phyloP scores from a whole-genome alignment of 108 stramenopile genomes.

The Licmophora abbreviata region DNA sequence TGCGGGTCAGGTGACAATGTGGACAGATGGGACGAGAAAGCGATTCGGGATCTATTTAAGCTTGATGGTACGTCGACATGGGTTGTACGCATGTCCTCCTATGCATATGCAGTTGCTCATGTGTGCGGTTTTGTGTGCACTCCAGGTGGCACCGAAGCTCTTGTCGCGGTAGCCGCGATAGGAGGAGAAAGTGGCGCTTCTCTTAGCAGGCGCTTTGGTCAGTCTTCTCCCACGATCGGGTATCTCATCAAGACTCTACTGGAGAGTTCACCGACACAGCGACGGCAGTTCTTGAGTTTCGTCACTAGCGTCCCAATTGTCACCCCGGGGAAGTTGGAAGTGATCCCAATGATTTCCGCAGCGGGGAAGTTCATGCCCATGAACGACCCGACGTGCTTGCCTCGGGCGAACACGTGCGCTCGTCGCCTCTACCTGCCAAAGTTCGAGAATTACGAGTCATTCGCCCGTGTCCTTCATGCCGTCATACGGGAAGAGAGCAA shows the following conservation, averaged over 20 bases:
- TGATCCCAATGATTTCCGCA: conserved; percentile 32
- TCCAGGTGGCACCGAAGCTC: conserved; percentile 33
- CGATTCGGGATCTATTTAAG: conserved; percentile 31
- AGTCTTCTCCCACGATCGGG: conserved; percentile 31
- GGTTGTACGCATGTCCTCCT: not conserved
- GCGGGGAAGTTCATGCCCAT: conserved; percentile 39
- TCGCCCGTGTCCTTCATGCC: conserved; percentile 27
- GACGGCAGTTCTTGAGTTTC: conserved; percentile 40
- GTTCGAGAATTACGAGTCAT: conserved; percentile 36
- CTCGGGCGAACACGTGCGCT: conserved; percentile 45
- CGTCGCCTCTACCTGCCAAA: conserved; percentile 36
- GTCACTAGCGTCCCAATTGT: conserved; percentile 45
- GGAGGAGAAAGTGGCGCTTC: conserved; percentile 41
- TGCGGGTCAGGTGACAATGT: conserved; percentile 43
- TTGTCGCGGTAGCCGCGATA: conserved; percentile 49
- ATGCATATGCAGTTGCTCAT: not conserved
- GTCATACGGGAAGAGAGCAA: conserved; percentile 29
- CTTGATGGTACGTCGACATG: conserved; percentile 13
- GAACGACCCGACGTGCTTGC: conserved; percentile 28
- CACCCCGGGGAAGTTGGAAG: conserved; percentile 44
- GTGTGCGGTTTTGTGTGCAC: not conserved
- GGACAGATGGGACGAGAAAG: conserved; percentile 35
- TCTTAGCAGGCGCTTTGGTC: conserved; percentile 31
- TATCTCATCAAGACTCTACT: conserved; percentile 33
- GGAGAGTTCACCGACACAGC: conserved; percentile 26